Conservation (phyloP, 2,329 filamentous ascomycete genomes). For the Calonectria hongkongensis region DNA sequence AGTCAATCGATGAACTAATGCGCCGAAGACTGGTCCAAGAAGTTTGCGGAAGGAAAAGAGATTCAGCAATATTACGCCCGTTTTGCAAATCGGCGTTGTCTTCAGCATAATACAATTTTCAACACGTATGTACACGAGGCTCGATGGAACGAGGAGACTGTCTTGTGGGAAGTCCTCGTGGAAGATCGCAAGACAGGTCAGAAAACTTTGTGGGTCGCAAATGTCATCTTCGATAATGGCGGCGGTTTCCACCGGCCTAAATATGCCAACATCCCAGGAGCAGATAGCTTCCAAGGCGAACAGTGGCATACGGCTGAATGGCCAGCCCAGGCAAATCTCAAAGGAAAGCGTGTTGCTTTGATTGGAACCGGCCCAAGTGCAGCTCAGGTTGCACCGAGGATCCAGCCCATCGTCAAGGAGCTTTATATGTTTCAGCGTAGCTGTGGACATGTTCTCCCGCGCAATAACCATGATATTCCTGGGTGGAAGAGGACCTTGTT, state of each 20-base stretch:
- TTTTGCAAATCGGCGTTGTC: constrained; percentile 13
- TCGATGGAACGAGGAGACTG: constrained; percentile 21
- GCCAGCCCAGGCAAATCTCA: constrained; percentile 16
- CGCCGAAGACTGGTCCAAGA: constrained; percentile 4
- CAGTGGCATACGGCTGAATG: constrained; percentile 30
- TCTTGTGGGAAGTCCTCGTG: constrained; percentile 13
- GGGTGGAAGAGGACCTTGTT: constrained; percentile 13
- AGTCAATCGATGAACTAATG: too few relatives aligned
- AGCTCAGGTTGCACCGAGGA: constrained; percentile 25
- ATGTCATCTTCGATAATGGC: constrained; percentile 25
- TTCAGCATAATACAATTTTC: constrained; percentile 10
- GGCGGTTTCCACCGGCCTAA: constrained; percentile 28
- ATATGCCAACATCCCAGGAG: constrained; percentile 22
- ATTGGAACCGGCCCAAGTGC: constrained; percentile 27
- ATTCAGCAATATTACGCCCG: constrained; percentile 25
- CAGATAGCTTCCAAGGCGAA: constrained; percentile 13
- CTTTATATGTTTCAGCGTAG: constrained; percentile 29
- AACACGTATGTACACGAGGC: constrained; percentile 19
- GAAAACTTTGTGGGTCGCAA: constrained; percentile 15
- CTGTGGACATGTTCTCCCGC: constrained; percentile 26
- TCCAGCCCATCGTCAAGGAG: constrained; percentile 26
- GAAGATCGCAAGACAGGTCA: constrained; percentile 23
- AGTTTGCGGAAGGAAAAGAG: constrained; percentile 20
- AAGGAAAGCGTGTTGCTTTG: constrained; percentile 5
- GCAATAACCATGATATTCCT: constrained; percentile 7